Evolutionary conservation across 768 basidiomycete genomes (phyloP).

Genomic region (Leccinum subtestaceum): DNA sequence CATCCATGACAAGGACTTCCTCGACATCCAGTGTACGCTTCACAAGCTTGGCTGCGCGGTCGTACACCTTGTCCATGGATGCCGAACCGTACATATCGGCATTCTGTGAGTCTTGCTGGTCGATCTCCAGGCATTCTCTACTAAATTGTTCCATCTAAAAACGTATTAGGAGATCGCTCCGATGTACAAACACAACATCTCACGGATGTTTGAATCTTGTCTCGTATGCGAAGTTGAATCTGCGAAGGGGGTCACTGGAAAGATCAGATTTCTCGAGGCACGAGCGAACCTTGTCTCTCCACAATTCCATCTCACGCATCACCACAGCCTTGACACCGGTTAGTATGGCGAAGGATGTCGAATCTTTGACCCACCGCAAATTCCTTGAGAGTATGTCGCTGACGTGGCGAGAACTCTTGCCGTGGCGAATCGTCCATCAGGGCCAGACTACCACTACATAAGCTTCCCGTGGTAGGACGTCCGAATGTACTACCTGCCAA

Average conservation of each 20-base stretch:
- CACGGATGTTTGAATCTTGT: slow-evolving; percentile 87
- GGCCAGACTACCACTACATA: slow-evolving; percentile 51
- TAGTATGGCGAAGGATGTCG: neutral
- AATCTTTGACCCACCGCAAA: slow-evolving; percentile 57
- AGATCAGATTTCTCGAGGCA: neutral
- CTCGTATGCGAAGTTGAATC: slow-evolving; percentile 88
- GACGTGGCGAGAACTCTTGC: slow-evolving; percentile 82
- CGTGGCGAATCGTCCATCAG: slow-evolving; percentile 83
- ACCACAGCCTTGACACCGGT: slow-evolving; percentile 57
- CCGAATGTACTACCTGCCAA: slow-evolving; percentile 63
- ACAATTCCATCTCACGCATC: slow-evolving; percentile 94
- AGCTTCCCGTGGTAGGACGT: slow-evolving; percentile 2
- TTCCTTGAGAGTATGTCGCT: slow-evolving; percentile 90
- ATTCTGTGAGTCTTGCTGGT: slow-evolving; percentile 40
- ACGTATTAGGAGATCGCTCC: neutral
- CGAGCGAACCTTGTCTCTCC: slow-evolving; percentile 77
- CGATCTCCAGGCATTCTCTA: slow-evolving; percentile 90
- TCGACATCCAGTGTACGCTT: slow-evolving; percentile 89
- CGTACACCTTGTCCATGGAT: slow-evolving; percentile 87
- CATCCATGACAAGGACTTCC: slow-evolving; percentile 89
- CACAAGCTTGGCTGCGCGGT: slow-evolving; percentile 86
- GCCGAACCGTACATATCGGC: slow-evolving; percentile 25
- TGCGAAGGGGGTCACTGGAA: slow-evolving; percentile 23
- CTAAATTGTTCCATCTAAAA: slow-evolving; percentile 91
- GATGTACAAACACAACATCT: slow-evolving; percentile 20